Conservation (phyloP, 805 yeast genomes). For the Citeromyces matritensis region DNA sequence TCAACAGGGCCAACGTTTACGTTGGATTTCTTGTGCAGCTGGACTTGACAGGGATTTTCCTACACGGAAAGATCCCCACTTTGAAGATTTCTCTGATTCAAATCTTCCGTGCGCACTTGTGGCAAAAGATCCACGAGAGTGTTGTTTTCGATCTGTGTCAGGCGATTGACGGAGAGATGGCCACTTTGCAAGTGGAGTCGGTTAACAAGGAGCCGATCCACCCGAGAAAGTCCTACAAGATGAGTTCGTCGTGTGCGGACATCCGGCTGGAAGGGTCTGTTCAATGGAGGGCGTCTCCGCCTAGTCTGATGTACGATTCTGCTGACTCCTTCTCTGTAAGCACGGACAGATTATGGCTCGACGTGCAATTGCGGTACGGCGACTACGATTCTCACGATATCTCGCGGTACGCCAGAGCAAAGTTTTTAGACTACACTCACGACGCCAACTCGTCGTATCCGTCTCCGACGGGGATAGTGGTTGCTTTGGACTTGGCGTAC, state of each 20-base stretch:
- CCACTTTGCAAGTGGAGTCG: constrained; percentile 64
- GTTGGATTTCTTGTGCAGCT: constrained; percentile 95
- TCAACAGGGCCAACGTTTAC: constrained; percentile 93
- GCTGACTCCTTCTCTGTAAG: constrained; percentile 46
- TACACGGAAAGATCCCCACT: constrained; percentile 97
- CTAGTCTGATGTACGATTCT: constrained; percentile 63
- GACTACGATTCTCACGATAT: constrained; percentile 97
- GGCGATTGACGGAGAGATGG: constrained; percentile 77
- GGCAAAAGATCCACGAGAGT: constrained; percentile 98
- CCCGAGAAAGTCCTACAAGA: constrained; percentile 92
- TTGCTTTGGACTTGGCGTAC: constrained; percentile 87
- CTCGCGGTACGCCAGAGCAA: constrained; percentile 84
- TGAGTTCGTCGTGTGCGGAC: constrained; percentile 95
- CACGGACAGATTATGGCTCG: constrained; percentile 78
- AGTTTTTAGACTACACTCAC: constrained; percentile 82
- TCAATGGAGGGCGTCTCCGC: constrained; percentile 73
- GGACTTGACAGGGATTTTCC: constrained; percentile 90
- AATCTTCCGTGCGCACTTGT: constrained; percentile 91
- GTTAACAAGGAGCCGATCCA: constrained; percentile 90
- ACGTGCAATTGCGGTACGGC: constrained; percentile 89
- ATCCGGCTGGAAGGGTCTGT: constrained; percentile 59
- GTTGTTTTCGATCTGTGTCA: constrained; percentile 88
- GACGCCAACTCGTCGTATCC: constrained; percentile 82
- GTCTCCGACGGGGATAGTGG: constrained; percentile 80
- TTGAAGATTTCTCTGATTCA: constrained; percentile 90